Conservation (phyloP, 1,139 yeast genomes). For the Candida glucosophila region DNA sequence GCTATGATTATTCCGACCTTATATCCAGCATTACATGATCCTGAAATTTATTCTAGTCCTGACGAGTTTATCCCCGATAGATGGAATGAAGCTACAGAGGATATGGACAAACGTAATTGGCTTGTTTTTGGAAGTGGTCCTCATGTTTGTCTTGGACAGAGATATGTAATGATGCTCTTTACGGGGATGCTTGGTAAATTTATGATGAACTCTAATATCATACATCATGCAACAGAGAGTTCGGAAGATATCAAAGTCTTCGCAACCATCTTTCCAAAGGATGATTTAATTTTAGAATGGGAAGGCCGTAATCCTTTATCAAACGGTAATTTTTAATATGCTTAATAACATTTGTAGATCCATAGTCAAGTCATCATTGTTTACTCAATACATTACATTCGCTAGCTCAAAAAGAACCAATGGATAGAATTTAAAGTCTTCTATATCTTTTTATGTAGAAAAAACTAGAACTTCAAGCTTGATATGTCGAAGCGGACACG, state of each 20-base stretch:
- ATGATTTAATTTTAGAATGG: constrained; percentile 79
- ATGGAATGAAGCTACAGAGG: constrained; percentile 51
- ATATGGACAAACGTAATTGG: constrained; percentile 78
- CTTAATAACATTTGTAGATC: too few species aligned
- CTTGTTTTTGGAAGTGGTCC: constrained; percentile 96
- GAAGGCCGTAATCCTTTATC: constrained; percentile 46
- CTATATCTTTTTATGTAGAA: background rate
- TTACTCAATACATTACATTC: too few species aligned
- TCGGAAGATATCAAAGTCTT: constrained; percentile 92
- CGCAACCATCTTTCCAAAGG: constrained; percentile 97
- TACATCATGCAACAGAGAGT: constrained; percentile 71
- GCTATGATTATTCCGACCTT: constrained; percentile 93
- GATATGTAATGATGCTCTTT: constrained; percentile 83
- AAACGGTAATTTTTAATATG: too few species aligned
- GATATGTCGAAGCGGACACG: constrained; percentile 89
- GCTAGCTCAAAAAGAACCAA: too few species aligned
- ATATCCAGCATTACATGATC: constrained; percentile 94
- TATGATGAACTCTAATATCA: constrained; percentile 67
- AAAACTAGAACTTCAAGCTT: constrained; percentile 48
- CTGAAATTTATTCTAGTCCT: constrained; percentile 90
- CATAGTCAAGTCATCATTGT: too few species aligned
- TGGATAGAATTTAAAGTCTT: background rate
- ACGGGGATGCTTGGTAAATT: constrained; percentile 89
- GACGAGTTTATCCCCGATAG: constrained; percentile 93
- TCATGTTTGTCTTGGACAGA: constrained; percentile 91